Evolutionary conservation across 2,329 filamentous ascomycete species (phyloP).

Genomic region (Monilinia fructigena): DNA sequence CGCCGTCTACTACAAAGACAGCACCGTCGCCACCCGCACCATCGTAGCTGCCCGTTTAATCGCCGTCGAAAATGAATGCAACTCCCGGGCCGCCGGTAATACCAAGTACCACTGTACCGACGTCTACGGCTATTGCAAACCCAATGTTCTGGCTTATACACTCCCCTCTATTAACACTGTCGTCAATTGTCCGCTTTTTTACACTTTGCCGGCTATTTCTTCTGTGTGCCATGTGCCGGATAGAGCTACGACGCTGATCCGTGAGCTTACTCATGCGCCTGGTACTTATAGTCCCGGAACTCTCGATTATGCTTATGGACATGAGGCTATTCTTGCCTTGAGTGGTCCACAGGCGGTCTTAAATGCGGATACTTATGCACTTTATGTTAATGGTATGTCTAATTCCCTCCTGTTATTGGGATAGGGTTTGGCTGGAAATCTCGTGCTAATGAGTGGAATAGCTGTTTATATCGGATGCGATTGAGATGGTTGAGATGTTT

Average conservation of each 20-base stretch:
- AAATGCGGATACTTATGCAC: slow-evolving; percentile 57
- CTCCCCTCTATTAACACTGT: slow-evolving; percentile 54
- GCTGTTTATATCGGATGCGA: slow-evolving; percentile 13
- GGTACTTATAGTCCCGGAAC: slow-evolving; percentile 55
- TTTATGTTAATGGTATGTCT: slow-evolving; percentile 20
- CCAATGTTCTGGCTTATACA: slow-evolving; percentile 60
- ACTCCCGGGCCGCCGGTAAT: slow-evolving; percentile 47
- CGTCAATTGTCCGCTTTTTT: slow-evolving; percentile 62
- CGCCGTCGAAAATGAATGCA: slow-evolving; percentile 55
- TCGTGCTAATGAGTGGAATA: neutral
- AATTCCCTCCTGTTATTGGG: neutral
- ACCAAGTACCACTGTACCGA: slow-evolving; percentile 61
- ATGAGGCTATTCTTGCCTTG: slow-evolving; percentile 49
- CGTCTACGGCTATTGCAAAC: slow-evolving; percentile 51
- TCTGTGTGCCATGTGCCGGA: slow-evolving; percentile 61
- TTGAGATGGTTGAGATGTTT: neutral
- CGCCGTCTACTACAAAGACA: slow-evolving; percentile 64
- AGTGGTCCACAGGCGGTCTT: slow-evolving; percentile 51
- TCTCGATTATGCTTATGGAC: slow-evolving; percentile 58
- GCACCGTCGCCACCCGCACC: slow-evolving; percentile 45
- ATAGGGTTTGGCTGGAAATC: accelerated
- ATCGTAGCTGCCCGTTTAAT: slow-evolving; percentile 53
- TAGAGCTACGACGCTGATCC: slow-evolving; percentile 62
- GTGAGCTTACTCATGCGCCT: slow-evolving; percentile 64
- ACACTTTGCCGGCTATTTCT: slow-evolving; percentile 52